phyloP scores from a whole-genome alignment of 2,329 filamentous ascomycete species.

The Colletotrichum tanaceti region DNA sequence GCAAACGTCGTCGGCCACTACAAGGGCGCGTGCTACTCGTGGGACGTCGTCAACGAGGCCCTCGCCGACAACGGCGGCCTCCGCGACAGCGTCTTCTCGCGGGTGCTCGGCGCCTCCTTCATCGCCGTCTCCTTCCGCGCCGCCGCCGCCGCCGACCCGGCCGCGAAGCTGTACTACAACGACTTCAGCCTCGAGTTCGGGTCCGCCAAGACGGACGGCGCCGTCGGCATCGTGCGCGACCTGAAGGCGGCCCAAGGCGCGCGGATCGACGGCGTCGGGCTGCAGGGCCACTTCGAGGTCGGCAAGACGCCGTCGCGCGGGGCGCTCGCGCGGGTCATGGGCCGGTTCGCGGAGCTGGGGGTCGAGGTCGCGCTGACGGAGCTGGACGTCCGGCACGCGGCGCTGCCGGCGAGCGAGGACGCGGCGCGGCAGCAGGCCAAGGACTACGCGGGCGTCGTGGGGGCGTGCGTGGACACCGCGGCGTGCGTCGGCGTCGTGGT shows the following conservation, averaged over 20 bases:
- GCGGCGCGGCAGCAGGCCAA: constrained; percentile 62
- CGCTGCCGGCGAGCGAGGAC: constrained; percentile 66
- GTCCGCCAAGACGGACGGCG: constrained; percentile 50
- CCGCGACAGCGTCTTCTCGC: constrained; percentile 61
- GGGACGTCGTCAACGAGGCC: constrained; percentile 66
- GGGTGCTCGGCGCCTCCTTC: constrained; percentile 63
- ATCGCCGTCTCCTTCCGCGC: constrained; percentile 64
- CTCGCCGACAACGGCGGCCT: constrained; percentile 66
- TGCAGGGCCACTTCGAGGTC: constrained; percentile 65
- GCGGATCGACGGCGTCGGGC: constrained; percentile 72
- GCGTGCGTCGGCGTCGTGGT: constrained; percentile 57
- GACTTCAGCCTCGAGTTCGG: constrained; percentile 60
- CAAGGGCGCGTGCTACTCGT: constrained; percentile 59
- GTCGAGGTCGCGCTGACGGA: constrained; percentile 74
- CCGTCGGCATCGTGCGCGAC: constrained; percentile 69
- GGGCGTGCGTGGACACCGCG: constrained; percentile 50
- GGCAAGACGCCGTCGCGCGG: constrained; percentile 57
- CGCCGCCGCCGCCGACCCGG: constrained; percentile 59
- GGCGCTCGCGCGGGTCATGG: constrained; percentile 61
- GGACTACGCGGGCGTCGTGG: constrained; percentile 56
- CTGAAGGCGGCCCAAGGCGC: constrained; percentile 71
- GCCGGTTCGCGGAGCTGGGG: constrained; percentile 61
- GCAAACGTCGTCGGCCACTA: constrained; percentile 58
- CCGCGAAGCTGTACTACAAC: constrained; percentile 69
- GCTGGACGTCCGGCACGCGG: constrained; percentile 72